Percentiles rank a stretch among this genome's conserved stretches.
These are phyloP conservation scores for Botrytis byssoidea DNA, from an alignment of 2,329 filamentous ascomycete species.

Conservation along the genomic window DNA sequence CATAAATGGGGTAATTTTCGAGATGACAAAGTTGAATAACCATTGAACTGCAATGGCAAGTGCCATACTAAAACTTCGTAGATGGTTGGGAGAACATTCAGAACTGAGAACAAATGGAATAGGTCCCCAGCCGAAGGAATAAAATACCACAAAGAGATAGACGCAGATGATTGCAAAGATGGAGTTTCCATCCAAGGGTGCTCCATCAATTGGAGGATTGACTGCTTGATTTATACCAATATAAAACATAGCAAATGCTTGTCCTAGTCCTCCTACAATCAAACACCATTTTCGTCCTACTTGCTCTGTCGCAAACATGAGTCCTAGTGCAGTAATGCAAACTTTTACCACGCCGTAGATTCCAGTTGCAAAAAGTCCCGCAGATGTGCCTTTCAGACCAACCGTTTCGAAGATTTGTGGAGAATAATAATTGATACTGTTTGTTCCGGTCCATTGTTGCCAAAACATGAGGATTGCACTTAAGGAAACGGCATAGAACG, in stretches of 20 bases:
- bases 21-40: slow-evolving; percentile 72
- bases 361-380: slow-evolving; percentile 66
- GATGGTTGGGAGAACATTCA: slow-evolving; percentile 60
- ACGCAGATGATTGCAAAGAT: slow-evolving; percentile 68
- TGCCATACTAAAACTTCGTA: slow-evolving; percentile 52
- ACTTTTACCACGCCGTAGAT: slow-evolving; percentile 71
- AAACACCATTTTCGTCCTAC: slow-evolving; percentile 59
- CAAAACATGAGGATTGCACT: slow-evolving; percentile 54
- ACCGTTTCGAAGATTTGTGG: slow-evolving; percentile 66
- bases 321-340: slow-evolving; percentile 59
- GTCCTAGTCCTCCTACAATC: slow-evolving; percentile 54
- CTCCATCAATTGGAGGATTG: slow-evolving; percentile 46
- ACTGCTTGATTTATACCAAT: slow-evolving; percentile 56
- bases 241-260: slow-evolving; percentile 62
- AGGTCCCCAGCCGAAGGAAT: slow-evolving; percentile 66
- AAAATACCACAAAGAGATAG: slow-evolving; percentile 67
- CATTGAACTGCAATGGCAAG: slow-evolving; percentile 66
- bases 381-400: slow-evolving; percentile 56
- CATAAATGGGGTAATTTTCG: slow-evolving; percentile 40
- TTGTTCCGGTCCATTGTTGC: slow-evolving; percentile 63
- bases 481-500: slow-evolving; percentile 44
- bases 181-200: slow-evolving; percentile 28
- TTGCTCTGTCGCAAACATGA: slow-evolving; percentile 62
- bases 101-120: slow-evolving; percentile 69
- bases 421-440: slow-evolving; percentile 58